phyloP scores from a whole-genome alignment of 768 basidiomycete genomes.

The Lactifluus pinguis region DNA sequence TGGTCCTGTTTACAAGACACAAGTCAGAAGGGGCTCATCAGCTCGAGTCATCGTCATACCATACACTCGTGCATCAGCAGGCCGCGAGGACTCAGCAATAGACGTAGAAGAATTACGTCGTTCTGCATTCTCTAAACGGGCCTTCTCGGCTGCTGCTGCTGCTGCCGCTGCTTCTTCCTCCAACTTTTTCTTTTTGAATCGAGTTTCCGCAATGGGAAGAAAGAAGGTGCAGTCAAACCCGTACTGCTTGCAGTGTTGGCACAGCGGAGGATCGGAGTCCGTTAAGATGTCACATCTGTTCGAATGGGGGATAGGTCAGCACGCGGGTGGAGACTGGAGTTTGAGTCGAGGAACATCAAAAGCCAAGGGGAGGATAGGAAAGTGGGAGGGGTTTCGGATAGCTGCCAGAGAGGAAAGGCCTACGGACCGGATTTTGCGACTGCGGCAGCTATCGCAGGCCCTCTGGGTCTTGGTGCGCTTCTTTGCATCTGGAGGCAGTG shows the following conservation, averaged over 20 bases:
- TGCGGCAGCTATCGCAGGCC: conserved; percentile 86
- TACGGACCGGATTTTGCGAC: conserved; percentile 73
- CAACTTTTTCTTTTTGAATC: conserved; percentile 92
- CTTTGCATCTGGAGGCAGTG: conserved; percentile 48
- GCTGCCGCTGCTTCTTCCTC: conserved; percentile 50
- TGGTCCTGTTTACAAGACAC: conserved; percentile 47
- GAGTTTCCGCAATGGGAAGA: conserved; percentile 95
- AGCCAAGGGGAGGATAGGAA: conserved; percentile 2
- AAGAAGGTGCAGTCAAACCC: conserved; percentile 94
- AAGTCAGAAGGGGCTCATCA: background rate
- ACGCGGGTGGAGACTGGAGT: background rate
- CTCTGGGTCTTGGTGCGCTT: conserved; percentile 90
- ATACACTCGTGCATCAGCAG: conserved; percentile 52
- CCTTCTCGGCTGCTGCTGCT: conserved; percentile 5
- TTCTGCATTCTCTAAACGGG: conserved; percentile 31
- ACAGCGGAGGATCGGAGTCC: conserved; percentile 70
- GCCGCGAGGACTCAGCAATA: conserved; percentile 36
- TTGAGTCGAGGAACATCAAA: background rate
- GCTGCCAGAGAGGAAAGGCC: background rate
- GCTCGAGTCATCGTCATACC: conserved; percentile 24
- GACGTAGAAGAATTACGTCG: conserved; percentile 36
- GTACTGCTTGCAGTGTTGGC: conserved; percentile 93
- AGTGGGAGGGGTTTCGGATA: background rate
- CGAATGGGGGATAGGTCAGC: conserved; percentile 14
- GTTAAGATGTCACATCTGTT: conserved; percentile 74